phyloP scores from a whole-genome alignment of 495 filamentous ascomycete genomes.

The Podospora conica region DNA sequence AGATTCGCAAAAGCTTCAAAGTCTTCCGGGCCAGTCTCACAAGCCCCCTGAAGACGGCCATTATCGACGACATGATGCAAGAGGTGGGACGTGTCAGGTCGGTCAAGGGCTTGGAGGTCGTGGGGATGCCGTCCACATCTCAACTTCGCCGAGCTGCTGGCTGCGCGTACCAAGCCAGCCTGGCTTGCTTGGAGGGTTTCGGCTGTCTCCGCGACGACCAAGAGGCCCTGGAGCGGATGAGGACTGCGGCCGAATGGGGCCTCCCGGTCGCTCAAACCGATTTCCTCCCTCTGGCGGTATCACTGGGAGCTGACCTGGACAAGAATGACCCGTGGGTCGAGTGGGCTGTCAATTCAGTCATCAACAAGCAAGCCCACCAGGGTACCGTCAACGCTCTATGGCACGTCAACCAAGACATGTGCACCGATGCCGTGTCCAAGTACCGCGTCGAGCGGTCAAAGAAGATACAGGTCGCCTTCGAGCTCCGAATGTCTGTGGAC shows the following conservation, averaged over 20 bases:
- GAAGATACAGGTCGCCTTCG: neutral
- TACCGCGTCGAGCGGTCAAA: neutral
- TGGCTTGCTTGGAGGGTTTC: neutral
- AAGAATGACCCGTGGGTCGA: neutral
- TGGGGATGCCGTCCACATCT: neutral
- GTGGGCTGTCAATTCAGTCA: neutral
- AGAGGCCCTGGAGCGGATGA: neutral
- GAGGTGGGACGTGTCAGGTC: neutral
- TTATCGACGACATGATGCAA: neutral
- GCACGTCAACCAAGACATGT: neutral
- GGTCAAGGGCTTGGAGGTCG: neutral
- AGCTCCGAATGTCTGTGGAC: neutral
- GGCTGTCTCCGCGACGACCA: neutral
- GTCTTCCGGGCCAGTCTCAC: neutral
- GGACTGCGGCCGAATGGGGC: neutral
- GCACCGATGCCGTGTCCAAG: neutral
- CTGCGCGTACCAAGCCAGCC: neutral
- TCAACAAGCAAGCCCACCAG: neutral
- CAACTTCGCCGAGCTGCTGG: neutral
- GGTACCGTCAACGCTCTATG: neutral
- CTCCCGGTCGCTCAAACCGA: neutral
- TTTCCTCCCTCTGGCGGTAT: neutral
- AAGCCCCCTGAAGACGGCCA: neutral
- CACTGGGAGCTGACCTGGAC: neutral
- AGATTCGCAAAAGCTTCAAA: slow-evolving; percentile 1